Evolutionary conservation across 1,139 yeast genomes (phyloP), one percentile per base, ranked within the genome.

Genomic region (Barnettozyma hawaiiensis): DNA sequence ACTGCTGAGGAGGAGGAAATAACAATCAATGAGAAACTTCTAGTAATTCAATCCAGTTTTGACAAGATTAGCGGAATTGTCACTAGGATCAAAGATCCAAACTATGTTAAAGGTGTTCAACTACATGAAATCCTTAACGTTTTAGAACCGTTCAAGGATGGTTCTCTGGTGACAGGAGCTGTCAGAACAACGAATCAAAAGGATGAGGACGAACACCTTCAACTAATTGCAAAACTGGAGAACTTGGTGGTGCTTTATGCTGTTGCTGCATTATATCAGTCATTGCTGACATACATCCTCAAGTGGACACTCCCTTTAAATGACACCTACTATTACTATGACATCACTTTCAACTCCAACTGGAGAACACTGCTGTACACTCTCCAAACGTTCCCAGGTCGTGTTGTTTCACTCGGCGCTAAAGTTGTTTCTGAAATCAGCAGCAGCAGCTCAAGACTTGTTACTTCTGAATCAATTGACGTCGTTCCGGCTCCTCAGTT

Each of bases 331-430:
- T 46, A 31, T 35, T 64, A 31, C 44, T 65, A 47, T 50, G 54
- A 51, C n/a, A 15, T 42, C 5, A 42, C 47, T 2, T 42, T 40
- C 1, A 42, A 54, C 15, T 65, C 73, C 8, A 56, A 51, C 3
- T 50, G 52, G 34, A 61, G 60, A 44, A 48, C 59, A 9, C 39
- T 54, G 2, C 35, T 63, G 1, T 67, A 66, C 43, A 53, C 64
- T 2, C 21, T 64, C 23, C 75, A 67, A 46, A 61, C 60, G 1
- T 47, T 62, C 7, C 71, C 70, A 1, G 12, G 40, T 1, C 57
- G 60, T 19, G 3, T 52, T 1, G 42, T 31, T 18, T 36, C 39
- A 1, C 40, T 59, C 14, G 24, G 47, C 1, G 36, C 42, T 4
- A 43, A 43, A 3, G 49, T 65, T n/a, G 38, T 42, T 7, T 34